Base-by-base conservation (phyloP, 177 flowering plant species). In the Vitis hybrid region DNA sequence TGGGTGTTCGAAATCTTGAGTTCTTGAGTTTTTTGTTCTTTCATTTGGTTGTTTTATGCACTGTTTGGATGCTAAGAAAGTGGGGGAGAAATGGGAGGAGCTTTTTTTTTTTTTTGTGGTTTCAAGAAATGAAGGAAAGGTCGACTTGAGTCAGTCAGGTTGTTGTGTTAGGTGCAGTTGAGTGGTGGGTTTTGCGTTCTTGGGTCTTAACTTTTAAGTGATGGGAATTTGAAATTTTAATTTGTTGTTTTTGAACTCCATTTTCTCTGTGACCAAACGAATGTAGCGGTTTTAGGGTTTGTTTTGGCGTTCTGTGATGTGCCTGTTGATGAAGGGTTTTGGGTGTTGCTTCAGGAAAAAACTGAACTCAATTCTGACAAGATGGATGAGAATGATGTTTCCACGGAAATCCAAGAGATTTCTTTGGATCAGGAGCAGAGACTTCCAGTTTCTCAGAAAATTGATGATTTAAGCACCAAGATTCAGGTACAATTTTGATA, bases 361-460 rank as follows among this genome's bases (percentile, higher is more conserved):
- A 57, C 22, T 22, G 75, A 70, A 60, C 69, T 55, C 62, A 73
- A 48, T 65, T 1, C 21, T 2, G 26, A 39, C 64, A 67, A 69
- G n/a, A 62, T 65, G 74, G 80, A 75, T 56, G 80, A 76, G 61
- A 72, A 74, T 67, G 59, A 52, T 49, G 59, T 60, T 33, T 73
- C 67, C 1, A 64, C 66, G 50, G 79, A 67, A 57, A 63, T 11
- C 14, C 76, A 60, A 62, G 87, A 78, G 64, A 56, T 2, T 45
- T 67, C 82, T 48, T 60, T 78, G n/a, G 75, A 73, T 66, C 69
- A 71, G 33, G 86, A 62, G 55, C 85, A 76, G 64, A 81, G 78
- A 13, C 84, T 78, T 74, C 88, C 87, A 1, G 72, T 84, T 70
- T 65, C 80, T 70, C 74, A 80, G 81, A 87, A 83, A 68, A 69